These are phyloP conservation scores for Leccinum subtestaceum DNA, from an alignment of 768 basidiomycete genomes.

Conservation along the genomic window DNA sequence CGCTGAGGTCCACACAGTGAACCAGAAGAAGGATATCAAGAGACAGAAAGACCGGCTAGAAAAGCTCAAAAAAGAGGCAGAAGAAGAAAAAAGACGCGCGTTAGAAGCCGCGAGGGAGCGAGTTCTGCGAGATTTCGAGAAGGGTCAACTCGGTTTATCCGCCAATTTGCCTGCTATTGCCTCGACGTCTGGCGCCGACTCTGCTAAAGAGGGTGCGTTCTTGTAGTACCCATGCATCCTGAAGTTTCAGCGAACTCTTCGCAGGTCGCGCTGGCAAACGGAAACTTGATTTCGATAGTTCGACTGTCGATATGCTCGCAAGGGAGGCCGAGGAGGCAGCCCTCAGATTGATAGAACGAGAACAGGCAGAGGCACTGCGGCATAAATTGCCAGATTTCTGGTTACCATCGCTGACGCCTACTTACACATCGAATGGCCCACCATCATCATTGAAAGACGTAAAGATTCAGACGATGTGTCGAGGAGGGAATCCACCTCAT, in stretches of 20 bases:
- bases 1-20: constrained; percentile 45
- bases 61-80: constrained; percentile 71
- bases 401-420: constrained; percentile 92
- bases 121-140: constrained; percentile 88
- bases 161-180: constrained; percentile 33
- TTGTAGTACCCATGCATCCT: neutral
- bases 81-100: constrained; percentile 68
- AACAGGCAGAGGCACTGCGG: constrained; percentile 81
- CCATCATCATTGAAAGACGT: constrained; percentile 72
- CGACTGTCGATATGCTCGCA: constrained; percentile 66
- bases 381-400: constrained; percentile 96
- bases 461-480: constrained; percentile 86
- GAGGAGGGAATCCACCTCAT: constrained; percentile 78
- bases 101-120: constrained; percentile 80
- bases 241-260: neutral
- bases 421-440: constrained; percentile 57
- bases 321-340: constrained; percentile 89
- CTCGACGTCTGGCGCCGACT: constrained; percentile 38
- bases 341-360: constrained; percentile 73
- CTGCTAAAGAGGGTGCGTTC: constrained; percentile 36
- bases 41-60: constrained; percentile 81
- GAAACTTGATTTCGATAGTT: constrained; percentile 80
- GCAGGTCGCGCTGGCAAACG: constrained; percentile 68
- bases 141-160: constrained; percentile 73
- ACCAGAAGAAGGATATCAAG: constrained; percentile 92